These are phyloP conservation scores for Cucurbitaria berberidis DNA, from an alignment of 2,329 filamentous ascomycete species.

Conservation along the genomic window DNA sequence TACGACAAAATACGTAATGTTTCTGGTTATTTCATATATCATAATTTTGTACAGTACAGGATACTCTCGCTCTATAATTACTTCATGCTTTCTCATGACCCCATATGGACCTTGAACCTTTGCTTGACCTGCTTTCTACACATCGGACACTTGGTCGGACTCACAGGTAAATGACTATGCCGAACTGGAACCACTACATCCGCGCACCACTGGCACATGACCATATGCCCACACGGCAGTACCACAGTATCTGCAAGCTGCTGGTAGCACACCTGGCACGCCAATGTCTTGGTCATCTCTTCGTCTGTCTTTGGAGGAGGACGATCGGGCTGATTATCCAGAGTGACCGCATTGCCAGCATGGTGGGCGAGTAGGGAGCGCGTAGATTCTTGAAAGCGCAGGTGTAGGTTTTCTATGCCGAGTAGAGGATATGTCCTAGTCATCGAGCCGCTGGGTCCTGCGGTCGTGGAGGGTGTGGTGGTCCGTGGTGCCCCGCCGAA, in stretches of 20 bases:
- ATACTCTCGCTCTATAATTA: not conserved
- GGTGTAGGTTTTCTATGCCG: too few relatives aligned
- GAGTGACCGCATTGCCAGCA: too few relatives aligned
- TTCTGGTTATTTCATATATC: not conserved
- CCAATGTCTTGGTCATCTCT: conserved; percentile 57
- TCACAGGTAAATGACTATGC: conserved; percentile 49
- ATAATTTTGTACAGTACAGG: not conserved
- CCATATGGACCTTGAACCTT: conserved; percentile 48
- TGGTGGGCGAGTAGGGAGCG: too few relatives aligned
- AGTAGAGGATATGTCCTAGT: conserved; percentile 9
- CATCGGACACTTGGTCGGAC: conserved; percentile 52
- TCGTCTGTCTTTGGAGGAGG: conserved; percentile 57
- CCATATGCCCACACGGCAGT: conserved; percentile 61
- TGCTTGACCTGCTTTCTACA: conserved; percentile 56
- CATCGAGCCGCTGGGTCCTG: not conserved
- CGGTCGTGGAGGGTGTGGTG: conserved; percentile 2
- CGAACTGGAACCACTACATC: conserved; percentile 57
- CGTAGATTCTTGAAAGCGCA: too few relatives aligned
- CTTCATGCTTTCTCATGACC: conserved; percentile 5
- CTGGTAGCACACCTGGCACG: conserved; percentile 61
- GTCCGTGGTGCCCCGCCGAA: not conserved
- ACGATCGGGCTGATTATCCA: conserved; percentile 56
- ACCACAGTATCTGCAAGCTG: conserved; percentile 60
- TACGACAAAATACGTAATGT: not conserved
- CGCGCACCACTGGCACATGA: conserved; percentile 63